Evolutionary conservation across 768 basidiomycete genomes (phyloP), one percentile per base, ranked within the genome.

Genomic region (Naganishia randhawae): DNA sequence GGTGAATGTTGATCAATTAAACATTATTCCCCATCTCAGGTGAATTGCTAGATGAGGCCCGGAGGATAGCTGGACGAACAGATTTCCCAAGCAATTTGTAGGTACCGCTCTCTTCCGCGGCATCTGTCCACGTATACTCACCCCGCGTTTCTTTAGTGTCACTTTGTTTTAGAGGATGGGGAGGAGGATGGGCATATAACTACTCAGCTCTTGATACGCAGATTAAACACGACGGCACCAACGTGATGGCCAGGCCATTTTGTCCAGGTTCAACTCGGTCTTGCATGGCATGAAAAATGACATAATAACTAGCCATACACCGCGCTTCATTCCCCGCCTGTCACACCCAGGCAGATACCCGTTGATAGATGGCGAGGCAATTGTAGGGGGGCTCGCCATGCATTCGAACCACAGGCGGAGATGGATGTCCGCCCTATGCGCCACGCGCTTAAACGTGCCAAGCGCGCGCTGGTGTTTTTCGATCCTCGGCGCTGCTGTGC

Each of bases 21-120:
- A 14, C 16, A 3, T 31, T 2, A 10, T 64, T 32, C 22, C 13
- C 14, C 11, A 13, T 17, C n/a, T 6, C 25, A 70, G 69, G 69
- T 29, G 77, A 78, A 68, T 41, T 79, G 35, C 65, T 79, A 10
- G 78, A 80, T 48, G 79, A 80, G 52, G 78, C 77, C 17, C 70
- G 79, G 22, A 69, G 79, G 61, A 51, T 73, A 55, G 77, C 75
- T 9, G 79, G 79, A 10, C 50, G 75, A 31, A 79, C 74, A 4
- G 78, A 80, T 71, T 80, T 80, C 77, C 78, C 78, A 17, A 78
- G 77, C 64, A 80, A 80, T 68, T 80, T 80, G 78, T 78, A 67
- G 75, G 78, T 77, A 61, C 3, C 5, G 35, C 19, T 55, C 7
- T 2, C 27, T 22, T 9, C 16, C n/a, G 4, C 7, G 7, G 11